Percentiles rank a stretch among this genome's conserved stretches.
These are phyloP conservation scores for Spergularia azorica DNA, from an alignment of 179 eudicot genomes.

Conservation along the genomic window DNA sequence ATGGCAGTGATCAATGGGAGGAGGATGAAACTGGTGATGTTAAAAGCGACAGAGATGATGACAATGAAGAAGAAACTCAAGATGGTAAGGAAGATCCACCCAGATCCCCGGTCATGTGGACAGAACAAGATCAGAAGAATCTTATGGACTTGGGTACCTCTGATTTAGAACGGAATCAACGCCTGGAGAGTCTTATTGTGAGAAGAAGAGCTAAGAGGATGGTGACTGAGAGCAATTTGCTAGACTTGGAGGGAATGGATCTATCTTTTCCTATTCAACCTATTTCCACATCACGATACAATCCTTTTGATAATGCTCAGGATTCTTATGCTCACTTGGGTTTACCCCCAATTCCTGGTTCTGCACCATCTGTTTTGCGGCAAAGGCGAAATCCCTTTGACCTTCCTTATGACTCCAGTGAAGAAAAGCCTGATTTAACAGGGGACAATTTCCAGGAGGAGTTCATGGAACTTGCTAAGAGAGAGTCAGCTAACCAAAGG, in stretches of 20 bases:
- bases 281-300: slow-evolving; percentile 60
- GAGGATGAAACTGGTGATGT: slow-evolving; percentile 51
- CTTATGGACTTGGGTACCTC: slow-evolving; percentile 90
- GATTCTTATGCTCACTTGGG: slow-evolving; percentile 53
- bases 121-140: slow-evolving; percentile 92
- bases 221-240: slow-evolving; percentile 63
- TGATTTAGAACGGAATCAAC: slow-evolving; percentile 83
- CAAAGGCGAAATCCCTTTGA: slow-evolving; percentile 69
- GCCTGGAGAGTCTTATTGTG: slow-evolving; percentile 83
- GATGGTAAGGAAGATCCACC: slow-evolving; percentile 44
- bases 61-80: slow-evolving; percentile 52
- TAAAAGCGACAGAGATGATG: slow-evolving; percentile 49
- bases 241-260: slow-evolving; percentile 73
- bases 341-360: slow-evolving; percentile 86
- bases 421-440: slow-evolving; percentile 83
- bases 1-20: slow-evolving; percentile 43
- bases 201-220: slow-evolving; percentile 68
- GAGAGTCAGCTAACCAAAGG: slow-evolving; percentile 52
- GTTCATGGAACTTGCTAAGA: slow-evolving; percentile 44
- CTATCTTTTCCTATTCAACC: slow-evolving; percentile 59
- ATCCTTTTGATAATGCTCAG: slow-evolving; percentile 71
- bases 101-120: slow-evolving; percentile 74
- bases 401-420: slow-evolving; percentile 88
- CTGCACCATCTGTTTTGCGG: slow-evolving; percentile 72
- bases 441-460: slow-evolving; percentile 75